Base-by-base conservation (phyloP, 805 yeast genomes). In the Yarrowia hollandica region DNA sequence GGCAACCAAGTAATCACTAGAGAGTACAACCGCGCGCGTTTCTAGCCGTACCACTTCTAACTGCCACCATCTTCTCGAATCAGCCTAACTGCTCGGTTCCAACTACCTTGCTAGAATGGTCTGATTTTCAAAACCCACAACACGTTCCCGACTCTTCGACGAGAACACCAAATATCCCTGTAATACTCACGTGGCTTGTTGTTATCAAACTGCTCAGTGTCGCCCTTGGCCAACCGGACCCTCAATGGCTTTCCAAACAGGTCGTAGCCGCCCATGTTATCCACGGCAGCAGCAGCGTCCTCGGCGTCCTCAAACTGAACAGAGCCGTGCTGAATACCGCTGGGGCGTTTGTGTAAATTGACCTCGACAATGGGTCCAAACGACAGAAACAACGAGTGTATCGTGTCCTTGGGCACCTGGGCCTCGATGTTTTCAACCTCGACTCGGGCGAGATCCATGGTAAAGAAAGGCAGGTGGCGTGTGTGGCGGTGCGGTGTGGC, bases 231-330 rank as follows among this genome's bases (percentile, higher is more conserved):
- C 14, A 37, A 21, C 12, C 64, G 33, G 4, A 70, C 74, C 21
- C 62, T 59, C 19, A 71, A 39, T 9, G 61, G 62, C 33, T 61
- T 50, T 15, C 71, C 72, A 25, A 60, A 59, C 14, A 72, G 48
- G 42, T 63, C 64, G 2, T 68, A 50, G 6, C 64, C 65, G 18
- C 70, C 65, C 69, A 69, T 64, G 56, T 71, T 71, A 35, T 71
- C 73, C 12, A 69, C 64, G 0, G 74, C 74, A 3, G 69, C 67
- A 28, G 56, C 65, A 7, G 74, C 74, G 50, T 71, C 75, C 4
- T 60, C 66, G 6, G 62, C 63, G 12, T 62, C 61, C 38, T 67
- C 71, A 55, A 62, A 71, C 38, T 67, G 68, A 7, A 71, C 60
- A 35, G 63, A 62, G 9, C 71, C 73, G 28, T 41, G 62, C 15